Evolutionary conservation across 148 eudicot genomes (phyloP), one percentile per base, ranked within the genome.

Genomic region (Camellia sinensis): DNA sequence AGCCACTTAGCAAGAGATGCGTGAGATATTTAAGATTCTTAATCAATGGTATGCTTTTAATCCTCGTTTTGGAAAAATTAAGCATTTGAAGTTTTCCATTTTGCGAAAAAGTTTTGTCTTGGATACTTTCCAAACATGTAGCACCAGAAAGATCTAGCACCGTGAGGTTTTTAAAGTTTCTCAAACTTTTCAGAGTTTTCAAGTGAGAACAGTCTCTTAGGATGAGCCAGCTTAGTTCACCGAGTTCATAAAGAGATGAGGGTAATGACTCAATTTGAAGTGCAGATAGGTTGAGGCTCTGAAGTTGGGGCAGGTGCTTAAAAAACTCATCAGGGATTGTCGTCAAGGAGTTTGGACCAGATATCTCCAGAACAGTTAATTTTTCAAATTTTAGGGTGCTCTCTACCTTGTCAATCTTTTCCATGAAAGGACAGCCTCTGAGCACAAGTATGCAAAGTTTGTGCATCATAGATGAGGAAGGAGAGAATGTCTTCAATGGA

Each of bases 81-180:
- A 87, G 78, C 56, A 52, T 79, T 73, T 76, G 83, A 84, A 84
- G 85, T 7, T 22, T 5, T 14, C 21, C 4, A 46, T 66, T 71
- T 18, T 44, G 21, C 5, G 2, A 3, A 15, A 82, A 75, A 50
- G 45, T 62, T 61, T 71, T 76, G 64, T 72, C 80, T 61, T 37
- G 1, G 8, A 82, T 1, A 3, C 9, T 5, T 22, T 52, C 50
- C 67, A 86, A 79, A 50, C 81, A 48, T 3, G 70, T 45, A 40
- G 78, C 79, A 17, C 82, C 73, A 79, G 83, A 85, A 73, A 83
- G 75, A 76, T 85, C 85, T 9, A 85, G 75, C n/a, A 71, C 84
- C 72, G 56, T 7, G 18, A 84, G 87, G 0, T 78, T 63, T 7
- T 37, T 11, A 14, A 71, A 77, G 0, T 79, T 67, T 53, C 6